Percentiles rank a stretch among this genome's conserved stretches.
Conservation (phyloP, 2,329 filamentous ascomycete genomes). For the Fusarium buharicum region DNA sequence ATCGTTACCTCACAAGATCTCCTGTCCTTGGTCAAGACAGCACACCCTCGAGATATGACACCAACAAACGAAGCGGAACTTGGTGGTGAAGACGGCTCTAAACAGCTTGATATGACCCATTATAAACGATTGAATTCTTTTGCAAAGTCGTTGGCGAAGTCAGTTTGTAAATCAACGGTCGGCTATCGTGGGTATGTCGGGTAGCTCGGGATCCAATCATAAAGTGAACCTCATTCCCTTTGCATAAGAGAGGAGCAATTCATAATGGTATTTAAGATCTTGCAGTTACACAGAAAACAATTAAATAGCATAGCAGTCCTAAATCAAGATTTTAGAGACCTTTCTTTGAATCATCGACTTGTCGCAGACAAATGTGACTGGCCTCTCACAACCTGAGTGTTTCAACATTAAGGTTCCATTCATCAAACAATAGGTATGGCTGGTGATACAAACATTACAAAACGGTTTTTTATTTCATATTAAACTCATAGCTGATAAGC, state of each 20-base stretch:
- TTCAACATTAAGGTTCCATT: not conserved
- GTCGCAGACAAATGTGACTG: not conserved
- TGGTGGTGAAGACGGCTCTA: too few relatives aligned
- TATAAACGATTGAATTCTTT: too few relatives aligned
- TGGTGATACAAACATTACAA: not conserved
- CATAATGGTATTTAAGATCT: not conserved
- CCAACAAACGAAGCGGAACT: not conserved
- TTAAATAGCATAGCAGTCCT: too few relatives aligned
- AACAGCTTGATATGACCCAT: too few relatives aligned
- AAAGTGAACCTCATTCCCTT: not conserved
- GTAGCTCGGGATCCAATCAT: slow-evolving; percentile 8
- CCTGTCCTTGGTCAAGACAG: not conserved
- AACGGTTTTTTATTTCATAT: not conserved
- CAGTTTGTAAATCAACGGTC: not conserved
- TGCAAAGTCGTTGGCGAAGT: not conserved
- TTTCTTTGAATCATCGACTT: not conserved
- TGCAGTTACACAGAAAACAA: too few relatives aligned
- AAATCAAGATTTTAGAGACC: too few relatives aligned
- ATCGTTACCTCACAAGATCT: not conserved
- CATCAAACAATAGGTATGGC: not conserved
- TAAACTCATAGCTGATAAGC: not conserved
- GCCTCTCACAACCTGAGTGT: not conserved
- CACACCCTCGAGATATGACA: not conserved
- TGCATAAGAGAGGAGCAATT: not conserved
- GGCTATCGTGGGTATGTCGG: slow-evolving; percentile 25